These are phyloP conservation scores for Sugiyamaella mastotermitis DNA, from an alignment of 805 yeast species.

Conservation along the genomic window DNA sequence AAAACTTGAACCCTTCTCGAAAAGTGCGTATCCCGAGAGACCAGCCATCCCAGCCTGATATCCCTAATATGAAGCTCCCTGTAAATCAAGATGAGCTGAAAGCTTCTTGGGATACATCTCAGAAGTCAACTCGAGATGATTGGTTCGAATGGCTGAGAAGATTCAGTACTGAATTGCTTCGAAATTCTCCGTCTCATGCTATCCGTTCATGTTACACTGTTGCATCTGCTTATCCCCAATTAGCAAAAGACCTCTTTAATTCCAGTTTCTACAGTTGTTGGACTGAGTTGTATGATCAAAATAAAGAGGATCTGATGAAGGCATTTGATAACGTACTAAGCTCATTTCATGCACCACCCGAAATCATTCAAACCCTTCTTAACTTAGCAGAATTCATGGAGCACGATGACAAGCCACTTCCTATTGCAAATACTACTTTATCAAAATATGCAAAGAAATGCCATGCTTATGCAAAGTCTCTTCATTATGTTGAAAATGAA, in stretches of 20 bases:
- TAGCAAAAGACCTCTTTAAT: slow-evolving; percentile 87
- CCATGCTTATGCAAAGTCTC: slow-evolving; percentile 95
- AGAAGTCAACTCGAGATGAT: slow-evolving; percentile 84
- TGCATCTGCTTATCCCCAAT: slow-evolving; percentile 79
- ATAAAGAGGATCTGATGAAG: slow-evolving; percentile 83
- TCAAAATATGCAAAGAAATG: slow-evolving; percentile 92
- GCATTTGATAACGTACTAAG: slow-evolving; percentile 82
- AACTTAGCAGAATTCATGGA: slow-evolving; percentile 96
- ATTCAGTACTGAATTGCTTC: slow-evolving; percentile 74
- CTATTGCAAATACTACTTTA: slow-evolving; percentile 81
- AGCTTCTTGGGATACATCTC: slow-evolving; percentile 87
- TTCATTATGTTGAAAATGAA: slow-evolving; percentile 92
- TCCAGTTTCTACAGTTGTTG: slow-evolving; percentile 95
- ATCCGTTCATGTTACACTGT: slow-evolving; percentile 86
- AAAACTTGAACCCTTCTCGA: slow-evolving; percentile 49
- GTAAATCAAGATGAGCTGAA: slow-evolving; percentile 59
- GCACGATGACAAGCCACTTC: slow-evolving; percentile 91
- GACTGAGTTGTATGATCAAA: slow-evolving; percentile 83
- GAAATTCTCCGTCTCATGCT: slow-evolving; percentile 92
- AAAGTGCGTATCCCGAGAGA: slow-evolving; percentile 44
- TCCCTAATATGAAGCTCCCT: slow-evolving; percentile 68
- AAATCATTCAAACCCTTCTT: slow-evolving; percentile 81
- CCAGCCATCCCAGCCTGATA: slow-evolving; percentile 57
- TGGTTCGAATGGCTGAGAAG: slow-evolving; percentile 98
- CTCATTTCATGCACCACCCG: slow-evolving; percentile 91